Conservation (phyloP, 805 yeast genomes). For the Wickerhamomyces strasburgensis region DNA sequence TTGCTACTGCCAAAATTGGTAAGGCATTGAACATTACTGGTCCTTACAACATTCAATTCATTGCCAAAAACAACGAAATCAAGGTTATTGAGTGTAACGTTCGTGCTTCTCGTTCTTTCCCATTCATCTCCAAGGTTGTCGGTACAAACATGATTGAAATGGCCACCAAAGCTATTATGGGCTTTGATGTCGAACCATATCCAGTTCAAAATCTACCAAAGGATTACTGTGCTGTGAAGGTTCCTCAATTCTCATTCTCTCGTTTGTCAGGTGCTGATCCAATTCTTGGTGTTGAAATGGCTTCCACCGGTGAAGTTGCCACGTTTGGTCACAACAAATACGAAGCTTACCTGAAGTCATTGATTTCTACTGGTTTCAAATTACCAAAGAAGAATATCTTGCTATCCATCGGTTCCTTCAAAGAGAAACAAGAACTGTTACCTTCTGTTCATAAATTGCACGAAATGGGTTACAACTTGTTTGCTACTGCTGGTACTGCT, state of each 20-base stretch:
- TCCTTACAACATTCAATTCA: conserved; percentile 95
- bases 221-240: conserved; percentile 93
- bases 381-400: conserved; percentile 92
- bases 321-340: conserved; percentile 93
- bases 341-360: conserved; percentile 94
- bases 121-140: conserved; percentile 95
- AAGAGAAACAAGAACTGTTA: conserved; percentile 89
- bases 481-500: conserved; percentile 99
- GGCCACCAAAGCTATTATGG: conserved; percentile 95
- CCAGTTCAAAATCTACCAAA: conserved; percentile 87
- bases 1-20: conserved; percentile 94
- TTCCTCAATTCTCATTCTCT: conserved; percentile 96
- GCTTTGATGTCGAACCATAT: conserved; percentile 80
- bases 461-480: conserved; percentile 82
- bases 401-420: conserved; percentile 92
- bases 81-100: conserved; percentile 98
- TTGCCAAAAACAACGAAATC: conserved; percentile 91
- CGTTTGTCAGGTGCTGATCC: conserved; percentile 98
- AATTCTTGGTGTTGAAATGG: conserved; percentile 97
- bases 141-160: conserved; percentile 95
- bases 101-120: conserved; percentile 99
- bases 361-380: conserved; percentile 92
- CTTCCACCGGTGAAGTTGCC: conserved; percentile 98
- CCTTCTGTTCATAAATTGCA: conserved; percentile 79
- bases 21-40: conserved; percentile 93